Evolutionary conservation across 2,329 filamentous ascomycete species (phyloP).

Genomic region (Penicillium hesseltinei): DNA sequence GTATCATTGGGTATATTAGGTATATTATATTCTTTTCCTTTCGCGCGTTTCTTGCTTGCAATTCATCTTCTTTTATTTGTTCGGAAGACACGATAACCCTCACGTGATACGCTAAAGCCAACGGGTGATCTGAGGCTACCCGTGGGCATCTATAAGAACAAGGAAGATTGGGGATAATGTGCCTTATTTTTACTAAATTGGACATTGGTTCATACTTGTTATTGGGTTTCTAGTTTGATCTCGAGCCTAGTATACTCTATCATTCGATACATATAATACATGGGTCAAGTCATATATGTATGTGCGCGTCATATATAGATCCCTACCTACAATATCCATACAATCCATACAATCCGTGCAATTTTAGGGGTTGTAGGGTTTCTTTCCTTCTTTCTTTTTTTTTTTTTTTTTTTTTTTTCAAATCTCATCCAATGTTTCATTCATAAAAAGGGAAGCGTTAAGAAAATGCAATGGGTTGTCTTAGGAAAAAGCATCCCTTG

Average conservation of each 20-base stretch:
- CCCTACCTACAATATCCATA: background rate
- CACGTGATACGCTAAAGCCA: slow-evolving; percentile 28
- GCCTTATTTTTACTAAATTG: background rate
- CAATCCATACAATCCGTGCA: background rate
- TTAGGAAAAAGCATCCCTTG: slow-evolving; percentile 10
- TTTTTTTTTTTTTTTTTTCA: background rate
- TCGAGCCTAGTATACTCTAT: background rate
- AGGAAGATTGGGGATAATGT: background rate
- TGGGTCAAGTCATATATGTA: background rate
- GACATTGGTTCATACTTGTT: background rate
- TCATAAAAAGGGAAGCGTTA: slow-evolving; percentile 1
- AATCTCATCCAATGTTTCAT: slow-evolving; percentile 4
- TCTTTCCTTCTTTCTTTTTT: background rate
- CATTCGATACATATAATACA: background rate
- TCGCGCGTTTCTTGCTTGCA: background rate
- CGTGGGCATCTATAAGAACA: background rate
- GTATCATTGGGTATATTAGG: background rate
- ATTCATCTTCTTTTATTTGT: background rate
- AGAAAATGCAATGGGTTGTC: slow-evolving; percentile 19
- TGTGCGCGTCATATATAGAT: background rate
- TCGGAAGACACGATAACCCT: slow-evolving; percentile 11
- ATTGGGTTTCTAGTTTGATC: background rate
- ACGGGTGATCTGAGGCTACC: slow-evolving; percentile 17
- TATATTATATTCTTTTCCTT: background rate
- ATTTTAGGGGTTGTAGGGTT: background rate